phyloP scores from a whole-genome alignment of 768 basidiomycete species.

The Pisolithus albus region DNA sequence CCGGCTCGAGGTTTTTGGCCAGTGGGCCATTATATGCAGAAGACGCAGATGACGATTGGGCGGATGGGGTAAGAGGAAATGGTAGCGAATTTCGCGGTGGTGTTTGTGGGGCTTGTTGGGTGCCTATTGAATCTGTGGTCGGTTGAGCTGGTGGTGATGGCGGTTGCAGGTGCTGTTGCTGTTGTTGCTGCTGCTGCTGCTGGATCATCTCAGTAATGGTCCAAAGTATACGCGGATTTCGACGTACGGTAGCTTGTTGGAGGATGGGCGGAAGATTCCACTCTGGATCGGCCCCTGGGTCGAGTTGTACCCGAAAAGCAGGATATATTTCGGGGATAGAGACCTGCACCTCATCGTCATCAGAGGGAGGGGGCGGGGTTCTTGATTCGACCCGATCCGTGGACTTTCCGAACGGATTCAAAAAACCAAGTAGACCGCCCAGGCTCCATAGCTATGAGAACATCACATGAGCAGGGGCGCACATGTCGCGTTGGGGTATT shows the following conservation, averaged over 20 bases:
- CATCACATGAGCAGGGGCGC: slow-evolving; percentile 9
- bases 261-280: slow-evolving; percentile 11
- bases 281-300: slow-evolving; percentile 5
- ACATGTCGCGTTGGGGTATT: neutral
- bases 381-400: slow-evolving; percentile 19
- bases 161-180: slow-evolving; percentile 14
- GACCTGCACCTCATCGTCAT: neutral
- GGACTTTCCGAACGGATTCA: slow-evolving; percentile 40
- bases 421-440: slow-evolving; percentile 40
- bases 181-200: slow-evolving; percentile 11
- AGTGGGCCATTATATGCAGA: slow-evolving; percentile 15
- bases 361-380: slow-evolving; percentile 19
- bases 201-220: slow-evolving; percentile 12
- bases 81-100: slow-evolving; percentile 9
- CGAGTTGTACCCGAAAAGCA: slow-evolving; percentile 14
- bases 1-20: slow-evolving; percentile 40
- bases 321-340: neutral
- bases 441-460: slow-evolving; percentile 42
- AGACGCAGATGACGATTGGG: slow-evolving; percentile 10
- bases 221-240: slow-evolving; percentile 9
- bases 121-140: neutral
- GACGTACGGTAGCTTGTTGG: slow-evolving; percentile 22
- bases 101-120: slow-evolving; percentile 8
- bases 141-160: slow-evolving; percentile 12
- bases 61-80: slow-evolving; percentile 12